A percentile compares a stretch with the other conserved stretches of the same genome.
Evolutionary conservation across 345 rosid genomes (phyloP).

Genomic region (Murraya paniculata): DNA sequence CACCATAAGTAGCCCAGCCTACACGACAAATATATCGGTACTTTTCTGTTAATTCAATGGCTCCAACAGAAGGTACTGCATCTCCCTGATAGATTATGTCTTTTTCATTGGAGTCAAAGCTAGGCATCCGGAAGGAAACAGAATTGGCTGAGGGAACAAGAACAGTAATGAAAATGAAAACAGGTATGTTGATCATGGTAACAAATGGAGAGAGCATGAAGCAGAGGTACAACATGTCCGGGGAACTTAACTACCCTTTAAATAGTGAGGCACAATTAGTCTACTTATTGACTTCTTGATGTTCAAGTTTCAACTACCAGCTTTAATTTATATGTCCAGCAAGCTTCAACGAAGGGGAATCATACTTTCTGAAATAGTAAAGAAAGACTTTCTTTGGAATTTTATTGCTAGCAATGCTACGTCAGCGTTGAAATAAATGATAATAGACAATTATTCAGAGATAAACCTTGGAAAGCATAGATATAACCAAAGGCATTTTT

Average conservation of each 20-base stretch:
- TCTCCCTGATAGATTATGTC: conserved; percentile 21
- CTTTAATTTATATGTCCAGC: background rate
- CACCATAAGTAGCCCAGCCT: conserved; percentile 25
- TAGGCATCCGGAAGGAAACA: conserved; percentile 16
- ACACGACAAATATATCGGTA: conserved; percentile 15
- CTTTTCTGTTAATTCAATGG: conserved; percentile 8
- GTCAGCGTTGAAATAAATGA: background rate
- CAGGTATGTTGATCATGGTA: background rate
- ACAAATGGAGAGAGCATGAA: background rate
- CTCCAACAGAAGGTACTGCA: conserved; percentile 20
- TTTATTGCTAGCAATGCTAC: background rate
- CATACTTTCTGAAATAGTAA: background rate
- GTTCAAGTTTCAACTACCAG: too few relatives aligned
- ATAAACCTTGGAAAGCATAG: background rate
- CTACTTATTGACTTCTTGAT: background rate
- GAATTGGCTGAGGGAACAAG: background rate
- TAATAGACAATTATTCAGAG: background rate
- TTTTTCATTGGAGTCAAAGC: background rate
- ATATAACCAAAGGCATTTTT: too few relatives aligned
- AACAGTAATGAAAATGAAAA: background rate
- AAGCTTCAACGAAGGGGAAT: background rate
- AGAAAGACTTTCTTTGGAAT: background rate
- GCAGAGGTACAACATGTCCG: background rate
- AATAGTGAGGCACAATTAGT: background rate
- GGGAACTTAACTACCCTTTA: background rate